Conservation (phyloP, 1,284 basidiomycete species). For the Pyrrhoderma noxium region DNA sequence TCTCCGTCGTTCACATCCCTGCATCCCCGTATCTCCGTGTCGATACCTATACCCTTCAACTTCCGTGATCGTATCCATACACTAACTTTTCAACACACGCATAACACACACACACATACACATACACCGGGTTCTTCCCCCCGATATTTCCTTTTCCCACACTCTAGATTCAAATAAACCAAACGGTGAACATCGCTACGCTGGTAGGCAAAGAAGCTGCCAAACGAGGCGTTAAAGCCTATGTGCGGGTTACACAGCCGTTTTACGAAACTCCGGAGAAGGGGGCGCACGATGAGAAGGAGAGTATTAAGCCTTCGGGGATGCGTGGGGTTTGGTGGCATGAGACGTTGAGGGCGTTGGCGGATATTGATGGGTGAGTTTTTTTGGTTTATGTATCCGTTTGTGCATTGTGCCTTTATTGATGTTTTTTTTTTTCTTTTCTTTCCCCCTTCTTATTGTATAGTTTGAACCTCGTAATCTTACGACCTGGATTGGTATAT, state of each 20-base stretch:
- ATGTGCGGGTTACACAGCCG: constrained; percentile 73
- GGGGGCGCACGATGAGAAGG: constrained; percentile 61
- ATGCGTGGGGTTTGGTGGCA: constrained; percentile 86
- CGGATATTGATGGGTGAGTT: constrained; percentile 61
- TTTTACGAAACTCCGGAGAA: constrained; percentile 77
- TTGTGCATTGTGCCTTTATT: background rate
- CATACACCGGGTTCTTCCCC: no score
- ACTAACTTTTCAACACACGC: no score
- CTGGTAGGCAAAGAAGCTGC: constrained; percentile 64
- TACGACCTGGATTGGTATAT: constrained; percentile 66
- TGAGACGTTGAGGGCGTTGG: constrained; percentile 72
- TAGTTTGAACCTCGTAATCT: constrained; percentile 75
- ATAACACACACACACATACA: no score
- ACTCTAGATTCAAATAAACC: constrained; percentile 72
- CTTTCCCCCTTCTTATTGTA: background rate
- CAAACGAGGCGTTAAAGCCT: constrained; percentile 62
- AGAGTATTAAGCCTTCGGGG: constrained; percentile 67
- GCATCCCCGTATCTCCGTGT: no score
- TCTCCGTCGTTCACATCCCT: no score
- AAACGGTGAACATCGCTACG: constrained; percentile 68
- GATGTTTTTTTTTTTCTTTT: constrained; percentile 1
- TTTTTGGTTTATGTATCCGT: background rate
- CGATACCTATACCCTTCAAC: no score
- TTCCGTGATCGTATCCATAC: no score
- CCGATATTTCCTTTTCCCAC: no score